Evolutionary conservation across 805 yeast species (phyloP).

Genomic region (Scheffersomyces lignosus): DNA sequence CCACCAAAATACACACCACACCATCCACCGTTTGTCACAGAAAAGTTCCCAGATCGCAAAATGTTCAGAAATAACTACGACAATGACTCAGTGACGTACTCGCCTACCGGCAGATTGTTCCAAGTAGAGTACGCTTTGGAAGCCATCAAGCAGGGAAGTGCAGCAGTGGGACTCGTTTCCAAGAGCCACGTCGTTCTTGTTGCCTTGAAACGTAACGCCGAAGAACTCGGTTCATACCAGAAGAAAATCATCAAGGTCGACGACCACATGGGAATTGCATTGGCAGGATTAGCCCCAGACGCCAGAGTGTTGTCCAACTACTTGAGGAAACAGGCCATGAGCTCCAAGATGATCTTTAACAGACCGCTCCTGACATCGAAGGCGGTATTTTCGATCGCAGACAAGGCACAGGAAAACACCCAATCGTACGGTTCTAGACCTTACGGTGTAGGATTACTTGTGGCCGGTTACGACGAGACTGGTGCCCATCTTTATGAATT

Average conservation of each 20-base stretch:
- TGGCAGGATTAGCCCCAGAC: constrained; percentile 98
- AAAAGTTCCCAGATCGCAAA: too few species aligned
- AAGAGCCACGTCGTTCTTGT: constrained; percentile 86
- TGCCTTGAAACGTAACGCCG: constrained; percentile 93
- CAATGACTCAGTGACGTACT: constrained; percentile 96
- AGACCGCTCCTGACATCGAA: constrained; percentile 80
- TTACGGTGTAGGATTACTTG: constrained; percentile 92
- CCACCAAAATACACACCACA: too few species aligned
- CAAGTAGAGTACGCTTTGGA: constrained; percentile 88
- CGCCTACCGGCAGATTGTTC: constrained; percentile 91
- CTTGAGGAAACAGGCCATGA: constrained; percentile 88
- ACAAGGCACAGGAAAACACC: constrained; percentile 95
- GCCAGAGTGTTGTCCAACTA: constrained; percentile 91
- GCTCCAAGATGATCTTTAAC: constrained; percentile 79
- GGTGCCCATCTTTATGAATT: constrained; percentile 95
- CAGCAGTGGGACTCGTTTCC: constrained; percentile 92
- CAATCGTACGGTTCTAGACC: constrained; percentile 97
- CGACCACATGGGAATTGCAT: constrained; percentile 89
- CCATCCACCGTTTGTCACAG: too few species aligned
- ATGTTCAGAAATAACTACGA: constrained; percentile 97
- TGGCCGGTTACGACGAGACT: constrained; percentile 88
- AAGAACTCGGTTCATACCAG: constrained; percentile 95
- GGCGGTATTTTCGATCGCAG: constrained; percentile 86
- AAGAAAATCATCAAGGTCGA: constrained; percentile 90
- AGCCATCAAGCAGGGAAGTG: constrained; percentile 97